Conservation (phyloP, 306 rosid genomes). For the Psophocarpus tetragonolobus region DNA sequence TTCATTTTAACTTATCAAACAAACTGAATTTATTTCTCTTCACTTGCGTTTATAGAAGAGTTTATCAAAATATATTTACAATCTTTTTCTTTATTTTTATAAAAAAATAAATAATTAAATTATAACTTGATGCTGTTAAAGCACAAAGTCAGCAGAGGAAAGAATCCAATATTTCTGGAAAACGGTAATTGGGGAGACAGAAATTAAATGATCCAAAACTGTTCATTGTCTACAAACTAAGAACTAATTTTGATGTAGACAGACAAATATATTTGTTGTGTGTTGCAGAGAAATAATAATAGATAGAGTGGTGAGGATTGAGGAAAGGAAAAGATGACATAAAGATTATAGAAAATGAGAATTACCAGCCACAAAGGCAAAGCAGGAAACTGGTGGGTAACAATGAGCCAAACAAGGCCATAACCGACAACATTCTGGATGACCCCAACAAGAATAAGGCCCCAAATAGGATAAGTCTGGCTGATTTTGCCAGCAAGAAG, state of each 20-base stretch:
- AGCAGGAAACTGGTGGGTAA: conserved; percentile 53
- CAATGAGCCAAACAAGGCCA: conserved; percentile 73
- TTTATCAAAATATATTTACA: too few species aligned
- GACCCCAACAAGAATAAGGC: conserved; percentile 55
- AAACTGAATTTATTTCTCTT: too few species aligned
- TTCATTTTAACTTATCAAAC: too few species aligned
- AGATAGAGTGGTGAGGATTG: too few species aligned
- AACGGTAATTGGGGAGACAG: background rate
- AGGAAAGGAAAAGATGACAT: too few species aligned
- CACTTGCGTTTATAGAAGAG: too few species aligned
- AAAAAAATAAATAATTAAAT: too few species aligned
- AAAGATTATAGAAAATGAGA: too few species aligned
- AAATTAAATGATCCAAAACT: background rate
- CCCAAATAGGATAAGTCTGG: conserved; percentile 58
- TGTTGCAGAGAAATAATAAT: too few species aligned
- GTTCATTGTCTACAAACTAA: background rate
- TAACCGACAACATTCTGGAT: conserved; percentile 67
- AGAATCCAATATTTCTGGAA: background rate
- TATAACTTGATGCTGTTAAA: too few species aligned
- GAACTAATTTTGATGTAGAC: background rate
- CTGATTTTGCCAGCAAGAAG: conserved; percentile 67
- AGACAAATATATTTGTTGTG: too few species aligned
- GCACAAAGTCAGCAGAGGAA: background rate
- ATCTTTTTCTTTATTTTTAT: too few species aligned
- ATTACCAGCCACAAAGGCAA: conserved; percentile 75